phyloP scores from a whole-genome alignment of 768 basidiomycete species.

The Termitomyces sp. region DNA sequence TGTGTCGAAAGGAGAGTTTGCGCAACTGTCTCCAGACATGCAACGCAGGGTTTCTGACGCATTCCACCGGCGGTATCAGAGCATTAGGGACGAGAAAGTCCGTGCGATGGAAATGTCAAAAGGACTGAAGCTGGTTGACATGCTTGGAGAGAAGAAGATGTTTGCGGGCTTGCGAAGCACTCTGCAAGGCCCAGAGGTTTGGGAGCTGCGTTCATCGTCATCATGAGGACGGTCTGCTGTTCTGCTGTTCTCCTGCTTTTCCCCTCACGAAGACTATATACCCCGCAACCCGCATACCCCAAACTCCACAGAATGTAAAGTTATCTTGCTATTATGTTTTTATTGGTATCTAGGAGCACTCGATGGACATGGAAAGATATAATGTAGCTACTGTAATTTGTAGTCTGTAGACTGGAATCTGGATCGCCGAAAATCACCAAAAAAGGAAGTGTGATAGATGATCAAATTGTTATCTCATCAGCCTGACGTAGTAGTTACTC shows the following conservation, averaged over 20 bases:
- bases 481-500: slow-evolving; percentile 9
- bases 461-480: slow-evolving; percentile 11
- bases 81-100: slow-evolving; percentile 23
- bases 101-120: slow-evolving; percentile 38
- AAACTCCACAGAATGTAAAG: slow-evolving; percentile 6
- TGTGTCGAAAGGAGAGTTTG: slow-evolving; percentile 39
- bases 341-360: not conserved
- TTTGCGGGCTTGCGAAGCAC: slow-evolving; percentile 40
- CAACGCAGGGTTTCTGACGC: slow-evolving; percentile 36
- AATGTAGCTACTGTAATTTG: not conserved
- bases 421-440: not conserved
- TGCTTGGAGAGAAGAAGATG: slow-evolving; percentile 34
- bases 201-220: slow-evolving; percentile 28
- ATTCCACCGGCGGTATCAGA: slow-evolving; percentile 37
- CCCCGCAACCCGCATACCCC: slow-evolving; percentile 4
- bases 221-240: not conserved
- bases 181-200: slow-evolving; percentile 29
- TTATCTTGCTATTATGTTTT: slow-evolving; percentile 1
- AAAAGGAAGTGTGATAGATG: slow-evolving; percentile 2
- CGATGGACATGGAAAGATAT: not conserved
- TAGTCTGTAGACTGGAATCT: slow-evolving; percentile 1
- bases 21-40: slow-evolving; percentile 24
- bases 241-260: not conserved
- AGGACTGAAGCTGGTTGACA: slow-evolving; percentile 55
- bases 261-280: slow-evolving; percentile 3